phyloP scores from a whole-genome alignment of 352 stramenopile genomes.

The Phytophthora fragariaefolia region DNA sequence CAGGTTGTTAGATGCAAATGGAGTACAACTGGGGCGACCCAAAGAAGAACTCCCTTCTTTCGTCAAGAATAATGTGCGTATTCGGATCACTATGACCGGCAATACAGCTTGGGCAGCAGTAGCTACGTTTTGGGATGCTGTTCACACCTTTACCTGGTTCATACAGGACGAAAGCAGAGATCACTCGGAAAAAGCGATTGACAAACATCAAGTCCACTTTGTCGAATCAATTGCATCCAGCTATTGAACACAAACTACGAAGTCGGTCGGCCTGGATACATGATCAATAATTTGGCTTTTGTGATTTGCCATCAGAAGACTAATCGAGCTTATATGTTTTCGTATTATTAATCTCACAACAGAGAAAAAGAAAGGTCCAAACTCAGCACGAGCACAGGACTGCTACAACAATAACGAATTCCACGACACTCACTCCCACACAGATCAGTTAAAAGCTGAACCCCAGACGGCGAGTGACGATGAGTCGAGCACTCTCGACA shows the following conservation, averaged over 20 bases:
- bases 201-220: conserved; percentile 77
- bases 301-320: not conserved
- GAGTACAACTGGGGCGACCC: conserved; percentile 88
- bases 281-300: no score
- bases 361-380: conserved; percentile 48
- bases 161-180: conserved; percentile 71
- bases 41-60: conserved; percentile 79
- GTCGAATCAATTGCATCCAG: conserved; percentile 77
- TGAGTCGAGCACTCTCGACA: conserved; percentile 25
- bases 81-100: no score
- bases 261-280: conserved; percentile 49
- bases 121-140: no score
- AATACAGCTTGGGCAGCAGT: no score
- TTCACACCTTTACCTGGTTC: not conserved
- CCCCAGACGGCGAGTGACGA: conserved; percentile 34
- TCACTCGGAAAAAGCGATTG: conserved; percentile 70
- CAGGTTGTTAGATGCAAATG: conserved; percentile 35
- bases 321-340: not conserved
- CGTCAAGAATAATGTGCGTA: conserved; percentile 78
- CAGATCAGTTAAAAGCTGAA: not conserved
- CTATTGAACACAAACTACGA: conserved; percentile 69
- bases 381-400: conserved; percentile 25
- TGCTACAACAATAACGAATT: conserved; percentile 35
- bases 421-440: conserved; percentile 9
- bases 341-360: not conserved